Conservation (phyloP, 306 rosid species). For the Pyrus pyrifolia region DNA sequence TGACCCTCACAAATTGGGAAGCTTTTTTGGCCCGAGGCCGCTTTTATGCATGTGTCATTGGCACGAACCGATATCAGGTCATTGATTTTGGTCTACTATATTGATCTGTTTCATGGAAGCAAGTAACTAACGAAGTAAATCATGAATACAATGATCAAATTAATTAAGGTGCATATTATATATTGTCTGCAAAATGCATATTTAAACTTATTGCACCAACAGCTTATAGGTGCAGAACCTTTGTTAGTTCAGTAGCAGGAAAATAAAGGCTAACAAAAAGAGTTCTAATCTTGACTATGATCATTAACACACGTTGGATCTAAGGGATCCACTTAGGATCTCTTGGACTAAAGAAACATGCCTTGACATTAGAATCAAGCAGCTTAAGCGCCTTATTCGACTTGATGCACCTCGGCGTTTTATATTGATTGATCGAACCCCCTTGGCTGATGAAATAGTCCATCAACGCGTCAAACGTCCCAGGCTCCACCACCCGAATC, state of each 20-base stretch:
- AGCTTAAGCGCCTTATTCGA: slow-evolving; percentile 58
- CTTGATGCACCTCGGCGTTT: slow-evolving; percentile 80
- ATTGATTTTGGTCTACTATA: background rate
- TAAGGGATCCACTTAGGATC: slow-evolving; percentile 62
- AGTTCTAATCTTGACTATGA: background rate
- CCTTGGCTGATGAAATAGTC: slow-evolving; percentile 68
- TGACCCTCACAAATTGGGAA: too few species aligned
- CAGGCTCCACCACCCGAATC: slow-evolving; percentile 77
- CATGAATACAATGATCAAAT: background rate
- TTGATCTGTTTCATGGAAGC: background rate
- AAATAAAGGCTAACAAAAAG: background rate
- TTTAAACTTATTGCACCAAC: background rate
- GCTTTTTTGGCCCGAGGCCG: too few species aligned
- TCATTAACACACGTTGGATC: background rate
- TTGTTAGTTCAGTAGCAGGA: background rate
- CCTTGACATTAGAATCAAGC: slow-evolving; percentile 51
- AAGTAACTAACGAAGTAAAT: background rate
- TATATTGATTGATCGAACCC: slow-evolving; percentile 83
- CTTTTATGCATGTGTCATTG: background rate
- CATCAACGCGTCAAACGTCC: slow-evolving; percentile 77
- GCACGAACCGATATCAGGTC: background rate
- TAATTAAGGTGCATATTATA: background rate
- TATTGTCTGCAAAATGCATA: background rate
- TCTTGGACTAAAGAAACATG: slow-evolving; percentile 65
- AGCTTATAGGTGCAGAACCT: background rate